Conservation (phyloP, 1,139 yeast species). For the Magnusiomyces sp. region DNA sequence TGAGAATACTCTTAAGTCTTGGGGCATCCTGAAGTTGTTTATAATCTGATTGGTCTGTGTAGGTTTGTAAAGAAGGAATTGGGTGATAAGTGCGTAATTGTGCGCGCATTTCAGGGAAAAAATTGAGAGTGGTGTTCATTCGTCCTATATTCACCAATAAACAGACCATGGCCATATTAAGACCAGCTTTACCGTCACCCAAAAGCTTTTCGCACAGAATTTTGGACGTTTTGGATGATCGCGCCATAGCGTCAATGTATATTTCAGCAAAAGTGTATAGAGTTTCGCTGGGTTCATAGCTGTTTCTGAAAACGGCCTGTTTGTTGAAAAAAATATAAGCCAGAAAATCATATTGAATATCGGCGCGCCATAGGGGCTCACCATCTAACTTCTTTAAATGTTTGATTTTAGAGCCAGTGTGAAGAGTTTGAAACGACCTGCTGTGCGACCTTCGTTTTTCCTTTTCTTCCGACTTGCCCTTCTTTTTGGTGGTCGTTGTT, state of each 20-base stretch:
- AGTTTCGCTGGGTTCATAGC: conserved; percentile 27
- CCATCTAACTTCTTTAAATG: conserved; percentile 88
- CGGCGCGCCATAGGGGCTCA: conserved; percentile 82
- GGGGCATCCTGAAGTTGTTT: conserved; percentile 94
- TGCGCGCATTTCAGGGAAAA: conserved; percentile 94
- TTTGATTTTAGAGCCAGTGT: conserved; percentile 39
- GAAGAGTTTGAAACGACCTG: conserved; percentile 24
- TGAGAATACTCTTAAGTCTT: conserved; percentile 76
- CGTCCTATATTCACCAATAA: conserved; percentile 85
- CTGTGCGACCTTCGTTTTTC: conserved; percentile 18
- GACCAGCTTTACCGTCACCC: conserved; percentile 47
- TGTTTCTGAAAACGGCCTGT: conserved; percentile 60
- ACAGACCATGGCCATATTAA: conserved; percentile 74
- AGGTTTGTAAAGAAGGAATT: conserved; percentile 79
- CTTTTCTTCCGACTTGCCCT: neutral
- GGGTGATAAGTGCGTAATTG: conserved; percentile 88
- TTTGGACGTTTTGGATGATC: conserved; percentile 76
- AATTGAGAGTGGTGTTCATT: conserved; percentile 90
- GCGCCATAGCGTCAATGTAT: conserved; percentile 73
- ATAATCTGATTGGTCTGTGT: conserved; percentile 42
- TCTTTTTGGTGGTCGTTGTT: neutral
- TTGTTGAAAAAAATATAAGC: conserved; percentile 55
- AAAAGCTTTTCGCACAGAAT: conserved; percentile 70
- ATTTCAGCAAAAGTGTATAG: conserved; percentile 70
- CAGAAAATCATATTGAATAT: conserved; percentile 79